Evolutionary conservation across 2,329 filamentous ascomycete species (phyloP), one percentile per base, ranked within the genome.

Genomic region (Claviceps quebecensis): DNA sequence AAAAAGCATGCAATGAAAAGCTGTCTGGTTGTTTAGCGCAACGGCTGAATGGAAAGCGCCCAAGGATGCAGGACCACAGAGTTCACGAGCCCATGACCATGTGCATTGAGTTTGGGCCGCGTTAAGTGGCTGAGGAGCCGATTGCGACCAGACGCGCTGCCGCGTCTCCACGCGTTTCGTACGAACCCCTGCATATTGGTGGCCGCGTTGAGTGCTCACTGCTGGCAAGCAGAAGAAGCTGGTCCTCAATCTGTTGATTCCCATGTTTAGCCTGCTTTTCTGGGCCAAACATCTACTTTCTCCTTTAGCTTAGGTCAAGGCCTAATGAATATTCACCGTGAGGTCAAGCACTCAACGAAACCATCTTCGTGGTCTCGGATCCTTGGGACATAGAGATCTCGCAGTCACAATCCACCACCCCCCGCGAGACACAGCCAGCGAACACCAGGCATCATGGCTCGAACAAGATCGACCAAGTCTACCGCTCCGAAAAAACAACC

Each of bases 401-500:
- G 16, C 22, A 46, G 41, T 22, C 17, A 22, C 26, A 22, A 14
- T 38, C 1, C 14, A 37, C 8, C 5, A 13, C 34, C 19, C n/a
- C 26, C 6, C 2, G 8, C 4, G 26, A 23, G 4, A 38, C 22
- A 22, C 13, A 38, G n/a, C 40, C 29, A 37, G 9, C 26, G 37
- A n/a, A 9, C 16, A 39, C 26, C 26, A 36, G 16, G 8, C 14
- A 40, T 45, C 47, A 79, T 79, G 76, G 69, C 74, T 48, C 69
- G 70, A 56, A 77, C 76, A 53, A 68, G 76, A 57, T 68, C 75
- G 11, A 61, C 64, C 45, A 72, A 70, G 58, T 45, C 53, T 14
- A 50, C 63, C 39, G 52, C 63, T 34, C 9, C 29, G 9, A 34
- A 34, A 11, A 56, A 53, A 37, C 55, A 57, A 41, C 49, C 60